Percentiles rank a stretch among this genome's conserved stretches.
phyloP scores from a whole-genome alignment of 202 grass and related monocot species.

The Schoenoplectus triqueter region DNA sequence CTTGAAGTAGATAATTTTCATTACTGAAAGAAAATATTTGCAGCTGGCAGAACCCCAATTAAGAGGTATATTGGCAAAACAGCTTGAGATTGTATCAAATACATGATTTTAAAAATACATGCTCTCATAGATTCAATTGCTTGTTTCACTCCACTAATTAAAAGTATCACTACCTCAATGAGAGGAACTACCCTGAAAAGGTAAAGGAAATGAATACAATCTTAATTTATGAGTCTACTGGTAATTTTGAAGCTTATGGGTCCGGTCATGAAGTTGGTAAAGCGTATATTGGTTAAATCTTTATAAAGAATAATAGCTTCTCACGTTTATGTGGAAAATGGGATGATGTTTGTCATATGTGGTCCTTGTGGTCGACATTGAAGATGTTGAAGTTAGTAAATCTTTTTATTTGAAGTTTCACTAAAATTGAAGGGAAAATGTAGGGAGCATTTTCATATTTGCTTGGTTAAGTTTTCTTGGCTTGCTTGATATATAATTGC shows the following conservation, averaged over 20 bases:
- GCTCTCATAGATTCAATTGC: neutral
- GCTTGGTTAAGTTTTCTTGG: no score
- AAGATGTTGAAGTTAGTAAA: neutral
- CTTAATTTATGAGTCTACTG: neutral
- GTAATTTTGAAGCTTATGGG: neutral
- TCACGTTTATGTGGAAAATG: neutral
- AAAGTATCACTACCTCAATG: neutral
- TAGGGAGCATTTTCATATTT: neutral
- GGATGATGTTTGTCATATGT: neutral
- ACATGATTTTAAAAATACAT: slow-evolving; percentile 17
- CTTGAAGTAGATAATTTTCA: neutral
- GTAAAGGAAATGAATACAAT: neutral
- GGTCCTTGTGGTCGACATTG: neutral
- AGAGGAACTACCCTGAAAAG: neutral
- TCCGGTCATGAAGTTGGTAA: neutral
- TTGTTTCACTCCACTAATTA: neutral
- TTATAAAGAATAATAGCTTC: neutral
- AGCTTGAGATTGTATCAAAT: neutral
- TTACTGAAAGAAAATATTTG: neutral
- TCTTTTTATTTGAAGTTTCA: neutral
- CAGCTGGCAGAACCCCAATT: neutral
- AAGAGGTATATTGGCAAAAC: neutral
- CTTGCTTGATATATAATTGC: neutral
- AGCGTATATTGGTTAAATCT: neutral
- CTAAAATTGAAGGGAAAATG: neutral